phyloP scores from a whole-genome alignment of 2,329 filamentous ascomycete genomes.

The Botrytis tulipae region DNA sequence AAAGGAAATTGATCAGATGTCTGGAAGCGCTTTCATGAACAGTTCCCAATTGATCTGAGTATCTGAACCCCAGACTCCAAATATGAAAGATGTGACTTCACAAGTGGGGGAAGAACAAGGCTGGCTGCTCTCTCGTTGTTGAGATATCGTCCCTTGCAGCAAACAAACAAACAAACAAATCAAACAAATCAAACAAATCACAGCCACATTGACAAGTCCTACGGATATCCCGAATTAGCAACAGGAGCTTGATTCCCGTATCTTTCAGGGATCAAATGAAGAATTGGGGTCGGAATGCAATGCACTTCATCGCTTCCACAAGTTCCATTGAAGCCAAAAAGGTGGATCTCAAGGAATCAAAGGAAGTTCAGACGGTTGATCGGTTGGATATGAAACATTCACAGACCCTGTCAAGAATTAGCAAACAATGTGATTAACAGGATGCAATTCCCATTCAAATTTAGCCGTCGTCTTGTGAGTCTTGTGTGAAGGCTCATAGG shows the following conservation, averaged over 20 bases:
- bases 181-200: background rate
- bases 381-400: background rate
- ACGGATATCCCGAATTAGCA: background rate
- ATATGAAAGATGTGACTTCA: background rate
- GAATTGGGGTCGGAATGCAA: background rate
- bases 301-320: background rate
- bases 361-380: background rate
- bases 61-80: background rate
- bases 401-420: background rate
- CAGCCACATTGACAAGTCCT: background rate
- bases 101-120: slow-evolving; percentile 6
- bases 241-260: background rate
- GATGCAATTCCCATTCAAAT: background rate
- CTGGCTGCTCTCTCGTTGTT: background rate
- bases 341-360: background rate
- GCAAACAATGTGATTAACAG: background rate
- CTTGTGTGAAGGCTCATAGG: background rate
- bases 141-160: background rate
- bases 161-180: background rate
- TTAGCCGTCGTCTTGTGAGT: background rate
- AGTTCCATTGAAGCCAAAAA: background rate
- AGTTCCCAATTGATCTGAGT: background rate
- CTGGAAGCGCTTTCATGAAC: background rate
- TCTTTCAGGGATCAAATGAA: background rate
- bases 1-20: background rate